A percentile compares a stretch with the other conserved stretches of the same genome.
Evolutionary conservation across 768 basidiomycete genomes (phyloP).

Genomic region (Phaeotremella skinneri): DNA sequence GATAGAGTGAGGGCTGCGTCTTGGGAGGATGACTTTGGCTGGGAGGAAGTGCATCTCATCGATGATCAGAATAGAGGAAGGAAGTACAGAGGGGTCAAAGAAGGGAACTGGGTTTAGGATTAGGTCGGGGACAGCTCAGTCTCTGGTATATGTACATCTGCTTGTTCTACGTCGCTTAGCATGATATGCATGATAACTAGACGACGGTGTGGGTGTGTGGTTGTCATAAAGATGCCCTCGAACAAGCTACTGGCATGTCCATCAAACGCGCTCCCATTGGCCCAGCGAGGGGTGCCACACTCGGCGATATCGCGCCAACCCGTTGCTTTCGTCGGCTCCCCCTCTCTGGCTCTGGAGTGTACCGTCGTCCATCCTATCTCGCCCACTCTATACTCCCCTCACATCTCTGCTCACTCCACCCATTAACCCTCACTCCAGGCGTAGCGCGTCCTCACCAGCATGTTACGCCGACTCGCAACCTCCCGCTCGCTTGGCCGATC

Average conservation of each 20-base stretch:
- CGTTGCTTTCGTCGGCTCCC: neutral
- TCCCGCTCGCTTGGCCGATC: slow-evolving; percentile 15
- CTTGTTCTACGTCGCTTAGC: neutral
- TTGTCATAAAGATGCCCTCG: neutral
- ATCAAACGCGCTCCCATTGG: slow-evolving; percentile 18
- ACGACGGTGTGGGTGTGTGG: too few relatives aligned
- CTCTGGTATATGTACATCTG: neutral
- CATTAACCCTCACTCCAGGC: neutral
- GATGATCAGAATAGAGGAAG: slow-evolving; percentile 6
- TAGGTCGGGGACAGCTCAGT: neutral
- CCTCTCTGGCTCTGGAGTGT: too few relatives aligned
- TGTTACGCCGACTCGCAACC: slow-evolving; percentile 26
- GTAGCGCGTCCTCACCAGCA: neutral
- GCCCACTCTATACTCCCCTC: neutral
- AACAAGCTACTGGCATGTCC: neutral
- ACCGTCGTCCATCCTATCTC: too few relatives aligned
- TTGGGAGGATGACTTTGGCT: slow-evolving; percentile 21
- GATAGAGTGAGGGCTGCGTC: slow-evolving; percentile 7
- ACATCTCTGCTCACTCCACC: neutral
- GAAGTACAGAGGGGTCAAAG: slow-evolving; percentile 27
- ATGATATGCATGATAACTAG: slow-evolving; percentile 10
- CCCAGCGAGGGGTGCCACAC: slow-evolving; percentile 10
- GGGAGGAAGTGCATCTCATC: slow-evolving; percentile 13
- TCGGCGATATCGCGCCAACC: slow-evolving; percentile 7
- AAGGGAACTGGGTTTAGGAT: slow-evolving; percentile 34